phyloP scores from a whole-genome alignment of 2,329 filamentous ascomycete species.

The Purpureocillium takamizusanense region DNA sequence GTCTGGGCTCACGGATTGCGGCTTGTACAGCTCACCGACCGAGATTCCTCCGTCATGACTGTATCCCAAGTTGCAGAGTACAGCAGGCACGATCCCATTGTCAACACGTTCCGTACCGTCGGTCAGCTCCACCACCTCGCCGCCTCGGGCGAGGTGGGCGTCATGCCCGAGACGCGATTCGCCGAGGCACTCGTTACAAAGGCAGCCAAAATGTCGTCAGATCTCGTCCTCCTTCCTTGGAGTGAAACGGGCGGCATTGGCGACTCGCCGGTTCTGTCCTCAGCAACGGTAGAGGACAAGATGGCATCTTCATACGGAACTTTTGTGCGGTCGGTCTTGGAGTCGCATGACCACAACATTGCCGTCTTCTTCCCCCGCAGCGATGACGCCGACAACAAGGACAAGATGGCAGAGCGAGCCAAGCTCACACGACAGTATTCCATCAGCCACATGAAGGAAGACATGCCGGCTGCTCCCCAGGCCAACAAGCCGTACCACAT shows the following conservation, averaged over 20 bases:
- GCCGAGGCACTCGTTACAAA: constrained; percentile 67
- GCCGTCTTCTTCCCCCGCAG: constrained; percentile 71
- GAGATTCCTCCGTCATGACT: constrained; percentile 91
- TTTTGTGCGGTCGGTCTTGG: constrained; percentile 64
- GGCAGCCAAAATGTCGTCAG: constrained; percentile 59
- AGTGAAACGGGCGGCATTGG: constrained; percentile 69
- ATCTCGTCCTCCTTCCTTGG: constrained; percentile 82
- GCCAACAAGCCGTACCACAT: constrained; percentile 69
- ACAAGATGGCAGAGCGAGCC: constrained; percentile 19
- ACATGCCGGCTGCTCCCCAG: constrained; percentile 48
- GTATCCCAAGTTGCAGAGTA: constrained; percentile 74
- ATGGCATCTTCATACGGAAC: constrained; percentile 49
- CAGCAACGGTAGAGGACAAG: constrained; percentile 23
- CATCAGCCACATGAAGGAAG: constrained; percentile 44
- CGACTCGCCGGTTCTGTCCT: constrained; percentile 37
- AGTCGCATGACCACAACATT: constrained; percentile 57
- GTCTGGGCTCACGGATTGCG: constrained; percentile 77
- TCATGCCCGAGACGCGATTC: constrained; percentile 70
- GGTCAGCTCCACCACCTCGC: constrained; percentile 76
- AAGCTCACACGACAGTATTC: constrained; percentile 45
- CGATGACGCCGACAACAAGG: constrained; percentile 26
- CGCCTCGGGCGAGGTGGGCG: constrained; percentile 70
- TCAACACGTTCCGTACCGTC: constrained; percentile 86
- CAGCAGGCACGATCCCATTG: constrained; percentile 66
- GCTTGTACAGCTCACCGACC: constrained; percentile 78